phyloP scores from a whole-genome alignment of 164 flowering plant genomes.

The Vitis amurensis region DNA sequence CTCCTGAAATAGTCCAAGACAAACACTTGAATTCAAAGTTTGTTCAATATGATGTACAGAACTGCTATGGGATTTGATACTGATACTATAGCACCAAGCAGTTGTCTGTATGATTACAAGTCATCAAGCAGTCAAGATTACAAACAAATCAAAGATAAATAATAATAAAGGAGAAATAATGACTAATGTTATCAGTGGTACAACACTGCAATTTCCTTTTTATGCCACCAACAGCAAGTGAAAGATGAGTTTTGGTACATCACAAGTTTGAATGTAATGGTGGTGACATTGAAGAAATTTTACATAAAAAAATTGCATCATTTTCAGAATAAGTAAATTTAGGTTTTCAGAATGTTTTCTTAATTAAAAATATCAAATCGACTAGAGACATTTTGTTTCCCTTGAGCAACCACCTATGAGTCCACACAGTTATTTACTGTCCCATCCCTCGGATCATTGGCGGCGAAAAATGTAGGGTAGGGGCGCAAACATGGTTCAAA shows the following conservation, averaged over 20 bases:
- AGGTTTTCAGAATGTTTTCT: too few relatives aligned
- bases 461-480: too few relatives aligned
- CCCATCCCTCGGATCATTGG: too few relatives aligned
- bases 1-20: constrained; percentile 46
- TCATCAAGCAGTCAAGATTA: background rate
- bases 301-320: background rate
- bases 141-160: background rate
- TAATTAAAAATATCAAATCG: too few relatives aligned
- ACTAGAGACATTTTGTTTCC: too few relatives aligned
- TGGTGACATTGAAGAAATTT: background rate
- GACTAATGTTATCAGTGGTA: background rate
- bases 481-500: too few relatives aligned
- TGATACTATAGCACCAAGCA: background rate
- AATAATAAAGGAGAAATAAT: background rate
- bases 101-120: background rate
- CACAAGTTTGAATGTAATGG: background rate
- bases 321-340: too few relatives aligned
- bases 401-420: too few relatives aligned
- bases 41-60: background rate
- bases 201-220: background rate
- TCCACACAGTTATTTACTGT: too few relatives aligned
- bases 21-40: background rate
- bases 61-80: background rate
- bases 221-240: background rate
- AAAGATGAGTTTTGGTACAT: background rate